A percentile compares a stretch with the other conserved stretches of the same genome.
These are phyloP conservation scores for Tetracladium setigerum DNA, from an alignment of 495 filamentous ascomycete genomes.

Conservation along the genomic window DNA sequence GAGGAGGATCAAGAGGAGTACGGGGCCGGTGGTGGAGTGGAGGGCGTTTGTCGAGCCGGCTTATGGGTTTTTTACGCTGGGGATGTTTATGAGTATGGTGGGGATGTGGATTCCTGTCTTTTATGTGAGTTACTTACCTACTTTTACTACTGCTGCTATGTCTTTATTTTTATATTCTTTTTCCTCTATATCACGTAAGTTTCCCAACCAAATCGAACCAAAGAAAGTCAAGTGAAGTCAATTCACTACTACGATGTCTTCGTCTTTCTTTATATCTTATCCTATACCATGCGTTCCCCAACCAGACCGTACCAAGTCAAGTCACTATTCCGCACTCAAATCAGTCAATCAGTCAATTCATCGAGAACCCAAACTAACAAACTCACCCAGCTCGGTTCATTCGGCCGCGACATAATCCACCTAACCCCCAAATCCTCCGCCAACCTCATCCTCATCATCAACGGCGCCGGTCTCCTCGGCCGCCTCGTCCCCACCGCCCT, in stretches of 20 bases:
- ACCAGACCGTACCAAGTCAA: background rate
- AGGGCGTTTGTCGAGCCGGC: slow-evolving; percentile 55
- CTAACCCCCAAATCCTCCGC: slow-evolving; percentile 32
- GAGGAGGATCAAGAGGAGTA: slow-evolving; percentile 31
- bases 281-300: background rate
- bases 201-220: no score
- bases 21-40: slow-evolving; percentile 57
- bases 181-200: no score
- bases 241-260: no score
- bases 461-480: slow-evolving; percentile 53
- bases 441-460: slow-evolving; percentile 58
- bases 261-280: background rate
- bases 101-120: slow-evolving; percentile 10
- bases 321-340: no score
- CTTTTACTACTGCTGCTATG: no score
- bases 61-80: slow-evolving; percentile 57
- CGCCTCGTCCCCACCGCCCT: slow-evolving; percentile 50
- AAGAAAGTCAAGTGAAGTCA: no score
- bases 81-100: slow-evolving; percentile 36
- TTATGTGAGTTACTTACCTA: slow-evolving; percentile 48
- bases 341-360: no score
- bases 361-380: no score
- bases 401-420: slow-evolving; percentile 6
- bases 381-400: slow-evolving; percentile 5
- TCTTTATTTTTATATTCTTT: no score